These are phyloP conservation scores for Hemisphaericaspora subhashii DNA, from an alignment of 1,139 yeast genomes.

Conservation along the genomic window DNA sequence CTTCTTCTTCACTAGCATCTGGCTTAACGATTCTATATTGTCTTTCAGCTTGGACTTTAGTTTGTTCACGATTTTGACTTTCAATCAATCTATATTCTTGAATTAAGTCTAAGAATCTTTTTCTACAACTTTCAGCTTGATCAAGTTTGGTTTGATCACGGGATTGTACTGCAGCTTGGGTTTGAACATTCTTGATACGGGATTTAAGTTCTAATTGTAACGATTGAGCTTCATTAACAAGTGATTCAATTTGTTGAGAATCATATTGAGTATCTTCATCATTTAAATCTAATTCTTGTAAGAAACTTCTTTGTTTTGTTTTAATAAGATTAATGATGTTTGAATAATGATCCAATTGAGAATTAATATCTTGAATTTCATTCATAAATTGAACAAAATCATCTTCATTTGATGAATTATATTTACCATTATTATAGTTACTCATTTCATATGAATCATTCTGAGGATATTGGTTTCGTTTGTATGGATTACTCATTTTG, in stretches of 20 bases:
- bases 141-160: slow-evolving; percentile 78
- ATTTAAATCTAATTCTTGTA: slow-evolving; percentile 74
- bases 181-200: slow-evolving; percentile 74
- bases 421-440: slow-evolving; percentile 24
- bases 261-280: slow-evolving; percentile 73
- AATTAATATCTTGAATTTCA: slow-evolving; percentile 79
- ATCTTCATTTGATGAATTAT: slow-evolving; percentile 30
- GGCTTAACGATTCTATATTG: slow-evolving; percentile 93
- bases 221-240: slow-evolving; percentile 76
- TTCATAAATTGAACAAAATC: slow-evolving; percentile 81
- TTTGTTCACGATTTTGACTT: slow-evolving; percentile 81
- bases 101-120: slow-evolving; percentile 80
- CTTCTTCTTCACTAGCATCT: slow-evolving; percentile 84
- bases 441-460: slow-evolving; percentile 27
- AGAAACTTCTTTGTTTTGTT: slow-evolving; percentile 74
- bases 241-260: slow-evolving; percentile 74
- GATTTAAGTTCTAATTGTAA: slow-evolving; percentile 73
- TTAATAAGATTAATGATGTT: slow-evolving; percentile 75
- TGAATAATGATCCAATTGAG: slow-evolving; percentile 77
- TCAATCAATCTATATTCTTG: slow-evolving; percentile 87
- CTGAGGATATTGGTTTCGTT: slow-evolving; percentile 21
- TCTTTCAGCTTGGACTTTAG: slow-evolving; percentile 86
- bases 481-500: slow-evolving; percentile 35
- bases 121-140: slow-evolving; percentile 88
- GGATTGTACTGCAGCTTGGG: slow-evolving; percentile 55